Evolutionary conservation across 805 yeast genomes (phyloP).

Genomic region (Candida koratica): DNA sequence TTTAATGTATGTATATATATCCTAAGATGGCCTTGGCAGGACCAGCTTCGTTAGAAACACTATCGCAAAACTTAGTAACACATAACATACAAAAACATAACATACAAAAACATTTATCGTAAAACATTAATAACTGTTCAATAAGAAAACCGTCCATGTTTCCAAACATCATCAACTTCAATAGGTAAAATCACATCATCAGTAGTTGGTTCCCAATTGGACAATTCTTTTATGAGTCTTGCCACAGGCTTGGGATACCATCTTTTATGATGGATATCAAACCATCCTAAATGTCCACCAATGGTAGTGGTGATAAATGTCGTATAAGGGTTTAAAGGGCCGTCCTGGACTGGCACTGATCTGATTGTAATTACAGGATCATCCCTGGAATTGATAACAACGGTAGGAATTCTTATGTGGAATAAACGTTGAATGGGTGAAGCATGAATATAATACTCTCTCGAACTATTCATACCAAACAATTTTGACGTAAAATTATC

Average conservation of each 20-base stretch:
- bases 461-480: constrained; percentile 60
- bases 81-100: no score
- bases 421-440: constrained; percentile 56
- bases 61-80: no score
- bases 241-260: constrained; percentile 41
- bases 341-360: constrained; percentile 49
- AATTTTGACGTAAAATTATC: constrained; percentile 54
- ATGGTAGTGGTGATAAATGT: constrained; percentile 54
- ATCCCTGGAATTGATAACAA: constrained; percentile 59
- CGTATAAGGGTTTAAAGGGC: constrained; percentile 53
- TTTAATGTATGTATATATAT: constrained; percentile 4
- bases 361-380: constrained; percentile 62
- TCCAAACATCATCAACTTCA: constrained; percentile 29
- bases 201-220: constrained; percentile 22
- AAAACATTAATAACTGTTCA: no score
- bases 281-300: constrained; percentile 71
- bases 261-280: constrained; percentile 26
- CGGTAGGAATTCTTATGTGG: constrained; percentile 56
- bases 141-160: constrained; percentile 27
- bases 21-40: no score
- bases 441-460: constrained; percentile 62
- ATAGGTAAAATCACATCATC: constrained; percentile 23
- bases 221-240: constrained; percentile 30
- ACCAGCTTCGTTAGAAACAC: no score
- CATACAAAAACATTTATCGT: no score